Evolutionary conservation across 192 early-diverging fungal genomes (phyloP), one percentile per base, ranked within the genome.

Genomic region (Backusella luteola): DNA sequence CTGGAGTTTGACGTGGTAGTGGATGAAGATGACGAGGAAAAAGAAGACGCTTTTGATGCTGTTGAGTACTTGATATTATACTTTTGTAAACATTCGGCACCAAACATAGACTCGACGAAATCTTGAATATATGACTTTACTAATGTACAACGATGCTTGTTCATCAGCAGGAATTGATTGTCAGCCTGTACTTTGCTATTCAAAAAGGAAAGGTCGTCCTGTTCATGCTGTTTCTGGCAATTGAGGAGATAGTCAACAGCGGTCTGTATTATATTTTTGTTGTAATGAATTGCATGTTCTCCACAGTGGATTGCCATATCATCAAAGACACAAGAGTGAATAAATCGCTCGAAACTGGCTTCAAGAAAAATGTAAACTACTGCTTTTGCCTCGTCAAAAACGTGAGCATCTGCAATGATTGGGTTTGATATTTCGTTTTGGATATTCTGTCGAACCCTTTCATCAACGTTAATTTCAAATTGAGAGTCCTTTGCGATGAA

Each of bases 381-480:
- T 52, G 56, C 12, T 41, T 78, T 84, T 23, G 79, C 78, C 29
- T 81, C 79, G 49, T 74, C 56, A 52, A 83, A 83, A 34, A 76
- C 39, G 35, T 59, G 32, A 26, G 14, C 19, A n/a, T 52, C 44
- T n/a, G 46, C 17, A 49, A 66, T 23, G 46, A 49, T 7, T 49
- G 56, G 9, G 12, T 56, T 19, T 67, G 81, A 46, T 39, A 87
- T 44, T 26, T 70, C 68, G 2, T 66, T 34, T 35, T 73, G 74
- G n/a, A 63, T 63, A 4, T 12, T 63, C n/a, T 73, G 49, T 26
- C 79, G 63, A 3, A 86, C 77, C 67, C 76, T 70, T 21, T 87
- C 87, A 75, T 87, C 86, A 23, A 87, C 14, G 67, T 87, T 87
- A 9, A 87, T 75, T 86, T 87, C 86, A 66, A 87, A 84, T 34